Base-by-base conservation (phyloP, 2,329 filamentous ascomycete genomes). In the Dendrostoma leiphaemia region DNA sequence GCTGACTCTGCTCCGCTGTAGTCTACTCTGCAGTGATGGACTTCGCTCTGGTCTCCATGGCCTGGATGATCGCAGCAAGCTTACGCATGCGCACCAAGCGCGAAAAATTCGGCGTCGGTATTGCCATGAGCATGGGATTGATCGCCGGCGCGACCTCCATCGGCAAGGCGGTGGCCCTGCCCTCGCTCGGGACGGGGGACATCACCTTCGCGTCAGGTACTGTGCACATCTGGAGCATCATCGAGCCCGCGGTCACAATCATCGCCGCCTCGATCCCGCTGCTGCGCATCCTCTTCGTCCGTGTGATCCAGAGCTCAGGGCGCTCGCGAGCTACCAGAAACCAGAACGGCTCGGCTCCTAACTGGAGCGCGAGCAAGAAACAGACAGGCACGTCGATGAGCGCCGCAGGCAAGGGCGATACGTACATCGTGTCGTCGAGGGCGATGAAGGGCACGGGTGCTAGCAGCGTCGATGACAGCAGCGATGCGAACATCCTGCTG, bases 1-100 rank as follows among this genome's bases (percentile, higher is more conserved):
- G n/a, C n/a, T n/a, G n/a, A n/a, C 40, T 19, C 23, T 23, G 19
- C 23, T 31, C n/a, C 28, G 12, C 5, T 17, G 6, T 21, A 47
- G 45, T 19, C 7, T 47, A 37, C 29, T 26, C 45, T 5, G 45
- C 45, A 34, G 31, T 15, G 10, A 48, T 86, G 24, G 78, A 79
- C 2, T 85, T 85, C 64, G 69, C 86, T 29, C 68, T 85, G 54
- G 77, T 87, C 6, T 80, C 78, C 49, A 70, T 88, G 41, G 78
- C 76, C 2, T 79, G 86, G 64, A 77, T 84, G 50, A 62, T 77
- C 48, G 62, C 35, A 8, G 35, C 31, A 9, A 21, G 21, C 9
- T n/a, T 48, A 2, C 17, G 24, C 6, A 17, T 48, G 31, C 45
- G 32, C 45, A 48, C 13, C 19, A 48, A 10, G 31, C 19, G 45